Base-by-base conservation (phyloP, 768 basidiomycete species). In the Holtermanniella nyarrowii region DNA sequence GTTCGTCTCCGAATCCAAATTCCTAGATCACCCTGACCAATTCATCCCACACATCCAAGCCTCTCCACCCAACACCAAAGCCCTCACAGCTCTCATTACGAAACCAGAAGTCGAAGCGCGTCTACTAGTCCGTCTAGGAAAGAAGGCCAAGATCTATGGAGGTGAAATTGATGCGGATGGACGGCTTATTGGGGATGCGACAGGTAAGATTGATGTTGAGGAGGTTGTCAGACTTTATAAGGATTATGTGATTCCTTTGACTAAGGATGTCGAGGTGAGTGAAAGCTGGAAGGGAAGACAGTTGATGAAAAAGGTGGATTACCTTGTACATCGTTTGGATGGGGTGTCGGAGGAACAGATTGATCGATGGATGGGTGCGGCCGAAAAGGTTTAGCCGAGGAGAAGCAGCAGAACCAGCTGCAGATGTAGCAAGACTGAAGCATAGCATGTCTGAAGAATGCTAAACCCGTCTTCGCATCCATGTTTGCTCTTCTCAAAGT, bases 1-100 rank as follows among this genome's bases (percentile, higher is more conserved):
- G 77, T 99, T 99, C 69, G 95, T 99, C 4, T 89, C 91, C 3
- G 95, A 99, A 73, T 86, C 87, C 23, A 99, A 99, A 70, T 99
- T 99, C 76, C 69, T 78, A n/a, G 78, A 81, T 25, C 76, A 86
- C 55, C 93, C 95, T 18, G 76, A 83, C 27, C 81, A 82, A 10
- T 99, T 96, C 72, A 79, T 99, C 51, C 90, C 91, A 0, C 89
- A 91, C 72, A 99, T 99, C 63, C 78, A 78, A 31, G 78, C 78
- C 2, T 46, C 40, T 42, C 68, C 68, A 7, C 82, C 83, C 7
- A 85, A 97, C 69, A 80, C 81, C 16, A 73, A 79, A 39, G 85
- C 82, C 5, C 78, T 99, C 20, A 88, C 85, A 5, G 82, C 74
- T 0, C 75, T 99, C 42, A 96, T 99, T 67, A 91, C 90, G n/a